Conservation (phyloP, 2,329 filamentous ascomycete species). For the Claviceps arundinis region DNA sequence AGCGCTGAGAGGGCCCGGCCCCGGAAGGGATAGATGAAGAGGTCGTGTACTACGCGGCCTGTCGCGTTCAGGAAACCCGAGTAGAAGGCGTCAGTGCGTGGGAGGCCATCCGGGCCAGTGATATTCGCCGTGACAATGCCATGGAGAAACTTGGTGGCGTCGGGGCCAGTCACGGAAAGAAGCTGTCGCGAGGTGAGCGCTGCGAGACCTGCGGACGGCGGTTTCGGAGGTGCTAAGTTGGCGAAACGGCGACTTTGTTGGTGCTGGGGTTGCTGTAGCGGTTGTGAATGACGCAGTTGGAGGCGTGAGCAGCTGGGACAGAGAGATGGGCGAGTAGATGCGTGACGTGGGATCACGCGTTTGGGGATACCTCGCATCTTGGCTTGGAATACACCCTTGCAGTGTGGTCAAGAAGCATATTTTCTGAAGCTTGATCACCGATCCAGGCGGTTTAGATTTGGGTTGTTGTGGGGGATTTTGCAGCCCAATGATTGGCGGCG, state of each 20-base stretch:
- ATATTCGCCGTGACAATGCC: slow-evolving; percentile 61
- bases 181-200: slow-evolving; percentile 61
- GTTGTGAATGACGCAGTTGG: slow-evolving; percentile 1
- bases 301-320: slow-evolving; percentile 8
- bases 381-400: not conserved
- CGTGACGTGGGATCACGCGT: slow-evolving; percentile 14
- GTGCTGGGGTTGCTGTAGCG: not conserved
- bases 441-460: not conserved
- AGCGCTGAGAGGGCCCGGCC: slow-evolving; percentile 13
- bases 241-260: slow-evolving; percentile 20
- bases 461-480: no score
- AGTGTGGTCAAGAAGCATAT: not conserved
- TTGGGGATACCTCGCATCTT: slow-evolving; percentile 1
- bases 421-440: not conserved
- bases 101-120: slow-evolving; percentile 23
- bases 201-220: slow-evolving; percentile 34
- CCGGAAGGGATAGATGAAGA: slow-evolving; percentile 65
- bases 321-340: slow-evolving; percentile 11
- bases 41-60: slow-evolving; percentile 76
- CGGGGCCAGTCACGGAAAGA: slow-evolving; percentile 64
- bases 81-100: slow-evolving; percentile 49
- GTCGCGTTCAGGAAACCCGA: slow-evolving; percentile 74
- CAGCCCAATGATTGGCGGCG: no score
- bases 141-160: slow-evolving; percentile 75
- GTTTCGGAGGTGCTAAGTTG: slow-evolving; percentile 21